These are phyloP conservation scores for Zoysia matrella DNA, from an alignment of 202 grass and related monocot genomes.

Conservation along the genomic window DNA sequence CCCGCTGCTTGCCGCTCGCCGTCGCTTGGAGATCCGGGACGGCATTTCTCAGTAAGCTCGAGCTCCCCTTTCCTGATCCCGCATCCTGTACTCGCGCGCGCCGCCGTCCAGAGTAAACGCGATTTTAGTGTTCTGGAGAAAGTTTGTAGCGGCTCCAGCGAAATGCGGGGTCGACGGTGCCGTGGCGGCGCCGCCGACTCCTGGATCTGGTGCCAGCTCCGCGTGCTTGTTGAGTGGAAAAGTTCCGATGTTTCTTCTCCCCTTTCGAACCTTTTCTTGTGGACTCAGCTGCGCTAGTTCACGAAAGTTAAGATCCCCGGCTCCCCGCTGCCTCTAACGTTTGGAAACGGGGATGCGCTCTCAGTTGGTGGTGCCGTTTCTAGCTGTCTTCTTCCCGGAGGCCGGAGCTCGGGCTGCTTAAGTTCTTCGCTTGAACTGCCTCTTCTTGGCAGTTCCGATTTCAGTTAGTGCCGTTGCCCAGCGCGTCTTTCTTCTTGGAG, in stretches of 20 bases:
- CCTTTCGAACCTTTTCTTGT: not conserved
- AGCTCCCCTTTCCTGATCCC: conserved; percentile 6
- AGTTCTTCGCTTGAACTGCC: conserved; percentile 27
- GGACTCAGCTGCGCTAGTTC: conserved; percentile 19
- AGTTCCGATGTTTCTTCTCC: not conserved
- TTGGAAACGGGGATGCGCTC: conserved; percentile 22
- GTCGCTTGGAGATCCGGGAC: conserved; percentile 38
- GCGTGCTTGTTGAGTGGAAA: not conserved
- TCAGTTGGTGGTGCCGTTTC: conserved; percentile 9
- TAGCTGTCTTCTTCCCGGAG: conserved; percentile 14
- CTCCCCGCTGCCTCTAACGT: conserved; percentile 7
- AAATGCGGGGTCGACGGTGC: conserved; percentile 48
- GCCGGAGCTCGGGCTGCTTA: not conserved
- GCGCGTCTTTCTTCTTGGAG: conserved; percentile 28
- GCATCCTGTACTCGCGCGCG: not conserved
- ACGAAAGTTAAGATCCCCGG: not conserved
- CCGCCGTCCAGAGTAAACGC: not conserved
- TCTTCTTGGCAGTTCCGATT: conserved; percentile 14
- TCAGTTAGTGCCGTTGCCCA: conserved; percentile 19
- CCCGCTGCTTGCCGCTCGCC: not conserved
- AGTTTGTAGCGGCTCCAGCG: conserved; percentile 14
- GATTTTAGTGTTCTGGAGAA: not conserved
- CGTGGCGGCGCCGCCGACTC: not conserved
- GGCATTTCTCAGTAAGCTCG: conserved; percentile 46
- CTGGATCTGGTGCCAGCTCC: conserved; percentile 44